A percentile compares a stretch with the other conserved stretches of the same genome.
Conservation (phyloP, 495 filamentous ascomycete genomes). For the Penicillium manginii region DNA sequence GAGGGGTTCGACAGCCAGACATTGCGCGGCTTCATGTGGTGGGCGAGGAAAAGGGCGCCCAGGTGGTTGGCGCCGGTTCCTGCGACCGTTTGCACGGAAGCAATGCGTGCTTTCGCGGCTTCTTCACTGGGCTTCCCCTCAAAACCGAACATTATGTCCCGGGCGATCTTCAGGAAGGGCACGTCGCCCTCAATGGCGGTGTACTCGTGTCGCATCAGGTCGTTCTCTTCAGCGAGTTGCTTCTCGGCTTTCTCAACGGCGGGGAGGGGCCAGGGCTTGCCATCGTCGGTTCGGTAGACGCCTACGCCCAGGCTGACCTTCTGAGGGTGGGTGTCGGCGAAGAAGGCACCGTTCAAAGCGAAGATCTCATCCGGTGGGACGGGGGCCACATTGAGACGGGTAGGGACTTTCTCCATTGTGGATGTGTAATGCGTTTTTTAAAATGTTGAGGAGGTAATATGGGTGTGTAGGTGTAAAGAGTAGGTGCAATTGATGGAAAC, state of each 20-base stretch:
- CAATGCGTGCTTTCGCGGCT: conserved; percentile 42
- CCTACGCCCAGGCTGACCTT: conserved; percentile 55
- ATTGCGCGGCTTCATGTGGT: conserved; percentile 47
- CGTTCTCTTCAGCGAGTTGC: conserved; percentile 40
- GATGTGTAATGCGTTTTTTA: background rate
- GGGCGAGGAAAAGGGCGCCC: conserved; percentile 80
- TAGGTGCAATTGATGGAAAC: conserved; percentile 1
- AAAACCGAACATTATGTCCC: conserved; percentile 54
- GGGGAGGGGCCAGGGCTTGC: conserved; percentile 56
- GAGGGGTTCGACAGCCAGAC: conserved; percentile 55
- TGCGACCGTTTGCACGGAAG: conserved; percentile 75
- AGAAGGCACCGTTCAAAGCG: conserved; percentile 48
- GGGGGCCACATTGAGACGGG: conserved; percentile 38
- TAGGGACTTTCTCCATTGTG: conserved; percentile 40
- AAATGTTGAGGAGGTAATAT: background rate
- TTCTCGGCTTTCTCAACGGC: conserved; percentile 50
- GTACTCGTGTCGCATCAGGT: conserved; percentile 51
- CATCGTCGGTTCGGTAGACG: conserved; percentile 57
- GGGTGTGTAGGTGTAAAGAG: background rate
- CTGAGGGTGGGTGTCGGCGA: conserved; percentile 43
- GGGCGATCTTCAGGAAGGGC: conserved; percentile 45
- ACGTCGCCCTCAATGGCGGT: conserved; percentile 52
- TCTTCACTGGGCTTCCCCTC: conserved; percentile 33
- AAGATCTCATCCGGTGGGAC: conserved; percentile 55
- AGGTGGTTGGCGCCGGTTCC: conserved; percentile 91